Base-by-base conservation (phyloP, 2,329 filamentous ascomycete species). In the Ustilaginoidea virens region DNA sequence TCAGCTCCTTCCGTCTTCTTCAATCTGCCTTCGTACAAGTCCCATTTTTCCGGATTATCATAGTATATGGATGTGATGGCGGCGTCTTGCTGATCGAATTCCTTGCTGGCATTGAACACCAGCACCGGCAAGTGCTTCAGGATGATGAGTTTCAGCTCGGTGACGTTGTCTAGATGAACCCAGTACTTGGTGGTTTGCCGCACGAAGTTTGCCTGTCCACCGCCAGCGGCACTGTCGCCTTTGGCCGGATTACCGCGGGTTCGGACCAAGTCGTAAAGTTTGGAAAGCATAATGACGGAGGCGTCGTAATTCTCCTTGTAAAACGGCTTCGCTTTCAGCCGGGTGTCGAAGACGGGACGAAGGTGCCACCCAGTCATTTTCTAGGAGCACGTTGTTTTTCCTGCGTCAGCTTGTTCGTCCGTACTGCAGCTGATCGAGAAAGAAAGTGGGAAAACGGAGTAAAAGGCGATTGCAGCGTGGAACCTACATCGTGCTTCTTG, bases 11-110 rank as follows among this genome's bases (percentile, higher is more conserved):
- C 90, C 0, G 85, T 92, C 68, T 98, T 98, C 63, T 94, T 93
- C 45, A 98, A 58, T 28, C 90, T 81, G 10, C 90, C 90, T 50
- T 83, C 73, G 52, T 98, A 98, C 29, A 98, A 61, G 37, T 94
- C 85, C 80, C 86, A 98, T 15, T 70, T 92, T 4, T 92, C 74
- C 0, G 85, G 74, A 51, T 96, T 98, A 51, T 98, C 90, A 51
- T 83, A 98, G 62, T 98, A 98, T 43, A 98, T 94, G 27, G 90
- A 98, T 1, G 90, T 92, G 46, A 98, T 98, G 37, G 90, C 90
- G 5, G 82, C 78, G 49, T 98, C 90, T 39, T 82, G 74, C 31
- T 70, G 66, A 39, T 92, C 83, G 40, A 96, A 98, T 44, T 96
- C 87, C 53, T 98, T 98, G 61, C 77, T 92, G 10, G 87, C 69